Evolutionary conservation across 2,329 filamentous ascomycete species (phyloP), one percentile per base, ranked within the genome.

Genomic region (Coniochaeta hoffmannii): DNA sequence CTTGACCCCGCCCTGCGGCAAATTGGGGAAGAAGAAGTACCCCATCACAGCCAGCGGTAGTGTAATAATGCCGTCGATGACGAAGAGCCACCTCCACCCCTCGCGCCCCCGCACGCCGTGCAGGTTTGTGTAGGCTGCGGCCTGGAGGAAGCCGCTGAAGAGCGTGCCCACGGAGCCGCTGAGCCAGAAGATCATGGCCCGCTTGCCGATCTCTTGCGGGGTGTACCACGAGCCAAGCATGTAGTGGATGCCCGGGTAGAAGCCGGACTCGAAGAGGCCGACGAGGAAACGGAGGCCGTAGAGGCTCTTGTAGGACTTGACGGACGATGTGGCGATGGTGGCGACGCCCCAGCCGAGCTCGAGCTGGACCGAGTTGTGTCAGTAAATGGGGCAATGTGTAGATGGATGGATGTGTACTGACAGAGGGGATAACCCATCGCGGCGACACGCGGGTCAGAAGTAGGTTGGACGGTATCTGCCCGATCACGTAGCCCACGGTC

Each of bases 401-500:
- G 28, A n/a, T 14, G 15, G 11, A 6, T 22, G 30, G 17, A 74
- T 1, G 76, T 72, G 17, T 65, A 55, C 5, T 73, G 73, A 74
- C 73, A 76, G 24, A 75, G 59, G 2, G 69, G 24, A 46, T 62
- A 63, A 76, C 74, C 11, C 68, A 70, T 2, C 73, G 74, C 4
- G 69, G 69, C 2, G 69, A 63, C 15, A 75, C 68, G 54, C 74
- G 76, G 50, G 72, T 73, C 28, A 76, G 65, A 38, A 73, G 64
- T 58, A 77, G 70, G 58, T 86, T 86, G 0, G 80, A 83, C 0
- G 82, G 83, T 0, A 86, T 67, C 63, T 86, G 81, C 76, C 85
- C 34, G 17, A 38, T 28, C 19, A 65, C 65, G 46, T 66, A 68
- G 4, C 60, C 60, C 17, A 62, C 57, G 4, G 61, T 64, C 32